phyloP scores from a whole-genome alignment of 768 basidiomycete genomes.

The Tubosaeta brunneosetosa region DNA sequence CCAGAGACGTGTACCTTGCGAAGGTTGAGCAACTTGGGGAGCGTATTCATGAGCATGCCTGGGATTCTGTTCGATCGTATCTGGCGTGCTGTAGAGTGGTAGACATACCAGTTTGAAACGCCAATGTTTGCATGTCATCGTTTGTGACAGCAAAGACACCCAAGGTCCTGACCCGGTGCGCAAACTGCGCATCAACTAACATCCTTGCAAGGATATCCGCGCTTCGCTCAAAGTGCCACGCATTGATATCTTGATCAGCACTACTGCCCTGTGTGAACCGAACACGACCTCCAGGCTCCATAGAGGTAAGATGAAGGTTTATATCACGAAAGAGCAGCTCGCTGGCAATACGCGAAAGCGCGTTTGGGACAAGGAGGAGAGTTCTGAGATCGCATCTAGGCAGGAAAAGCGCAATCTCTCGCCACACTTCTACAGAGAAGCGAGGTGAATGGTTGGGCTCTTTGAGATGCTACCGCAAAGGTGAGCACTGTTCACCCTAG shows the following conservation, averaged over 20 bases:
- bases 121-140: conserved; percentile 46
- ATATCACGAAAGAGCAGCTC: conserved; percentile 62
- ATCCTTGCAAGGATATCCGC: conserved; percentile 68
- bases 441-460: conserved; percentile 44
- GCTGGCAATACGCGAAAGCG: conserved; percentile 62
- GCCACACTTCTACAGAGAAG: conserved; percentile 69
- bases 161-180: conserved; percentile 51
- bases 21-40: conserved; percentile 58
- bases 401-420: conserved; percentile 59
- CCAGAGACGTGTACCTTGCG: conserved; percentile 60
- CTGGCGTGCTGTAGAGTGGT: background rate
- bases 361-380: conserved; percentile 59
- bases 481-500: background rate
- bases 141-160: conserved; percentile 52
- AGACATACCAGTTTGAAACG: conserved; percentile 58
- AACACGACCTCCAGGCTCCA: conserved; percentile 9
- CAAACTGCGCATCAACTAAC: conserved; percentile 56
- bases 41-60: conserved; percentile 68
- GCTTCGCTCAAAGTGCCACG: conserved; percentile 51
- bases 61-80: background rate
- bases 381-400: conserved; percentile 63
- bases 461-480: conserved; percentile 21
- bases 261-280: conserved; percentile 10
- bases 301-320: conserved; percentile 54
- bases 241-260: conserved; percentile 36